A percentile compares a stretch with the other conserved stretches of the same genome.
Evolutionary conservation across 2,329 filamentous ascomycete species (phyloP).

Genomic region (Epichloe elymi): DNA sequence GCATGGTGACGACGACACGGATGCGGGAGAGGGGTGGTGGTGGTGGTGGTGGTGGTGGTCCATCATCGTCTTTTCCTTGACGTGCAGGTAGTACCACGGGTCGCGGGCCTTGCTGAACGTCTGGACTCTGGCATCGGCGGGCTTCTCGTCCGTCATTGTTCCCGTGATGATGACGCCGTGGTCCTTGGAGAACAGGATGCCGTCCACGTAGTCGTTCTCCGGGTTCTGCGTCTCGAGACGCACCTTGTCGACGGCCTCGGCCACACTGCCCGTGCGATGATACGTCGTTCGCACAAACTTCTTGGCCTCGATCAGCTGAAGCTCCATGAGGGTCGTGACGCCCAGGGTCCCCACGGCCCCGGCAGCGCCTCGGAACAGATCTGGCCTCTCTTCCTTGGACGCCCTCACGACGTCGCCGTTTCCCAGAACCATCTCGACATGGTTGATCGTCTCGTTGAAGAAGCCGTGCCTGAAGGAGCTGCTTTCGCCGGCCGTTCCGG

Average conservation of each 20-base stretch:
- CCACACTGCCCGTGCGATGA: conserved; percentile 35
- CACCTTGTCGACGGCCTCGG: conserved; percentile 35
- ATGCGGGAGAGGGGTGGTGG: conserved; percentile 7
- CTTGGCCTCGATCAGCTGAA: conserved; percentile 47
- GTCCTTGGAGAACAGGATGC: conserved; percentile 49
- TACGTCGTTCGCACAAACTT: conserved; percentile 52
- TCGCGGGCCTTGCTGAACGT: conserved; percentile 47
- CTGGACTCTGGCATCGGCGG: conserved; percentile 28
- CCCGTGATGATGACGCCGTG: conserved; percentile 57
- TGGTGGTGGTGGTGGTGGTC: background rate
- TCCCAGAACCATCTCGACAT: conserved; percentile 56
- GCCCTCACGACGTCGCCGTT: conserved; percentile 49
- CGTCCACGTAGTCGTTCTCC: conserved; percentile 58
- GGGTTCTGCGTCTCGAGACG: conserved; percentile 29
- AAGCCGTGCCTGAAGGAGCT: conserved; percentile 58
- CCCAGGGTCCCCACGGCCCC: conserved; percentile 57
- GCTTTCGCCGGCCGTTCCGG: conserved; percentile 59
- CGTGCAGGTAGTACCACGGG: conserved; percentile 69
- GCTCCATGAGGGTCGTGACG: conserved; percentile 52
- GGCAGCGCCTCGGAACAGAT: conserved; percentile 53
- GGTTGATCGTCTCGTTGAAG: conserved; percentile 51
- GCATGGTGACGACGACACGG: conserved; percentile 4
- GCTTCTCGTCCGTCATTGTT: conserved; percentile 41
- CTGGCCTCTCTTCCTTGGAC: conserved; percentile 27
- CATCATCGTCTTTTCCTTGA: conserved; percentile 29